Evolutionary conservation across 805 yeast genomes (phyloP).

Genomic region (Schwanniomyces polymorphus): DNA sequence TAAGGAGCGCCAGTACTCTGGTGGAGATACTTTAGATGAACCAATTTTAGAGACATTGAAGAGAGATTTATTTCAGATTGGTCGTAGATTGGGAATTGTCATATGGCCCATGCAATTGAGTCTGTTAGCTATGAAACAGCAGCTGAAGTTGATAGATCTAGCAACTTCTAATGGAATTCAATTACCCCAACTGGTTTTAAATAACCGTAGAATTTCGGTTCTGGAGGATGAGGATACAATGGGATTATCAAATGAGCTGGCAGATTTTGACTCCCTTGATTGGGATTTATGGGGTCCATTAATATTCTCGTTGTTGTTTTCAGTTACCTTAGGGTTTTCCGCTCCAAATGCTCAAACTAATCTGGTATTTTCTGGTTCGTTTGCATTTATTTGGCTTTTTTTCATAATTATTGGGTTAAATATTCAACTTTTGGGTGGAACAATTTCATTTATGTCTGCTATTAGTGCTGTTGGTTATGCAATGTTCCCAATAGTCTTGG

Average conservation of each 20-base stretch:
- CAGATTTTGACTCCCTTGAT: conserved; percentile 30
- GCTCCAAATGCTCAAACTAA: conserved; percentile 47
- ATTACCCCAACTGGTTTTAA: conserved; percentile 32
- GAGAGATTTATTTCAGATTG: conserved; percentile 37
- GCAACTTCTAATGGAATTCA: conserved; percentile 36
- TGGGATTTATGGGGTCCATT: conserved; percentile 78
- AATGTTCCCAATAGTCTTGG: conserved; percentile 61
- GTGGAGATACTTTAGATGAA: conserved; percentile 74
- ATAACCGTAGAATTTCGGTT: conserved; percentile 26
- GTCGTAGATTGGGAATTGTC: conserved; percentile 35
- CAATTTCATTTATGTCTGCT: conserved; percentile 66
- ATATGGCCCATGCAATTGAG: conserved; percentile 45
- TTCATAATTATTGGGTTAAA: conserved; percentile 61
- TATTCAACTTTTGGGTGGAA: conserved; percentile 61
- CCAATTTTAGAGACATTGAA: conserved; percentile 58
- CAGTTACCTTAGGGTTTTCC: conserved; percentile 52
- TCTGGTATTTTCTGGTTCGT: conserved; percentile 61
- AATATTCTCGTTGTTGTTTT: conserved; percentile 55
- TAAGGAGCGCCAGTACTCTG: conserved; percentile 55
- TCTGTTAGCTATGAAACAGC: conserved; percentile 35
- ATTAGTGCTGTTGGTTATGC: conserved; percentile 71
- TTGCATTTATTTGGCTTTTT: conserved; percentile 64
- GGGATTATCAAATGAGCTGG: conserved; percentile 19
- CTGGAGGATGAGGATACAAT: conserved; percentile 31
- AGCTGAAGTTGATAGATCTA: conserved; percentile 28